A percentile compares a stretch with the other conserved stretches of the same genome.
These are phyloP conservation scores for Hyaloperonospora brassicae DNA, from an alignment of 352 stramenopile species.

Conservation along the genomic window DNA sequence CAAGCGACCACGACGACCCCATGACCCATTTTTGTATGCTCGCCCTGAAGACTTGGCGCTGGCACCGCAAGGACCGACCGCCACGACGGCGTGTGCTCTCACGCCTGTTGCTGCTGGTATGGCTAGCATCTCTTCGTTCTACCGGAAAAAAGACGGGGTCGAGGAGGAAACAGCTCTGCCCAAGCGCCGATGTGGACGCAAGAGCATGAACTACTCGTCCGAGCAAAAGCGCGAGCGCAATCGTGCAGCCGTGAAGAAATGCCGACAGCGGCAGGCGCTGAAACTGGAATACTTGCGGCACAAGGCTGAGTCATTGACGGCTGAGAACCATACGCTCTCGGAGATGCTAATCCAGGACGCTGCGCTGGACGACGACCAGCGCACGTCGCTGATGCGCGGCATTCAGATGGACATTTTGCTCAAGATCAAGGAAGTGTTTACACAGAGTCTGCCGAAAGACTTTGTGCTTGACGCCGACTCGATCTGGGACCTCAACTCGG, in stretches of 20 bases:
- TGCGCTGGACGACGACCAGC: slow-evolving; percentile 46
- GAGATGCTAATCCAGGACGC: slow-evolving; percentile 72
- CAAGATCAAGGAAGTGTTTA: slow-evolving; percentile 87
- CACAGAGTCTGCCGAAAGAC: slow-evolving; percentile 74
- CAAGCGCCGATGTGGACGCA: slow-evolving; percentile 71
- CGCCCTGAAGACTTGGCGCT: slow-evolving; percentile 4
- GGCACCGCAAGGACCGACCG: neutral
- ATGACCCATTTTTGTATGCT: slow-evolving; percentile 6
- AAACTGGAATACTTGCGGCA: slow-evolving; percentile 74
- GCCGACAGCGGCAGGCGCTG: slow-evolving; percentile 66
- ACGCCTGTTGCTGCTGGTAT: neutral
- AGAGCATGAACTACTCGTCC: slow-evolving; percentile 84
- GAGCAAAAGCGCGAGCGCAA: slow-evolving; percentile 81
- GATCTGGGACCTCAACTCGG: slow-evolving; percentile 81
- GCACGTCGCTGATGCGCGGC: slow-evolving; percentile 55
- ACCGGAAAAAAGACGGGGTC: too few relatives aligned
- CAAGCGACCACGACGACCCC: slow-evolving; percentile 10
- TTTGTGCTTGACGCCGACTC: slow-evolving; percentile 79
- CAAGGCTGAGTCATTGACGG: slow-evolving; percentile 56
- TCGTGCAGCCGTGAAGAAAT: slow-evolving; percentile 80
- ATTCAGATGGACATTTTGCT: slow-evolving; percentile 85
- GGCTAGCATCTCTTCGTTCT: neutral
- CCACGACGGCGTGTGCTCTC: slow-evolving; percentile 11
- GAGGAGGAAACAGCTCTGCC: slow-evolving; percentile 15
- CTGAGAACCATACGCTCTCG: slow-evolving; percentile 62